Conservation (phyloP, 1,139 yeast species). For the Geotrichum bryndzae region DNA sequence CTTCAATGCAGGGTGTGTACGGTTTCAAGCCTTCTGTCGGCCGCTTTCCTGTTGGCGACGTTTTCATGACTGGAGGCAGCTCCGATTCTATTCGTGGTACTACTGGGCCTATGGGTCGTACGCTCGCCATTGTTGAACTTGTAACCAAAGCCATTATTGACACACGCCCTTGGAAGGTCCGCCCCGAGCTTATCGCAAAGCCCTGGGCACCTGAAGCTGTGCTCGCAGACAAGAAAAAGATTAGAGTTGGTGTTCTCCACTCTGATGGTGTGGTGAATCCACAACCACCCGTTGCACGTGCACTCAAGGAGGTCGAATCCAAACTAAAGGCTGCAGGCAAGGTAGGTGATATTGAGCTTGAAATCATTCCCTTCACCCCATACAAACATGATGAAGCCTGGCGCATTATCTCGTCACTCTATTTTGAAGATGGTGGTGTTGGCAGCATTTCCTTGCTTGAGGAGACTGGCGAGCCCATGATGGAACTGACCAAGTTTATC, state of each 20-base stretch:
- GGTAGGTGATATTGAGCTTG: slow-evolving; percentile 28
- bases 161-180: slow-evolving; percentile 51
- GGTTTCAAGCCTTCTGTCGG: slow-evolving; percentile 48
- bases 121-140: slow-evolving; percentile 51
- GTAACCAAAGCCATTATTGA: slow-evolving; percentile 50
- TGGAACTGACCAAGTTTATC: slow-evolving; percentile 26
- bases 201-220: slow-evolving; percentile 45
- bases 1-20: slow-evolving; percentile 48
- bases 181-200: slow-evolving; percentile 43
- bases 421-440: slow-evolving; percentile 46
- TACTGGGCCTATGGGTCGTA: slow-evolving; percentile 45
- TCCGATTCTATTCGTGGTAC: slow-evolving; percentile 42
- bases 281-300: slow-evolving; percentile 48
- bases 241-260: slow-evolving; percentile 34
- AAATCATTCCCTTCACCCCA: slow-evolving; percentile 44
- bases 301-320: slow-evolving; percentile 34
- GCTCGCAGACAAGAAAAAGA: slow-evolving; percentile 32
- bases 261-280: slow-evolving; percentile 37
- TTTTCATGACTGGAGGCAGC: slow-evolving; percentile 46
- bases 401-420: slow-evolving; percentile 39
- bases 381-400: slow-evolving; percentile 37
- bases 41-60: slow-evolving; percentile 39
- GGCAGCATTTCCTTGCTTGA: slow-evolving; percentile 34
- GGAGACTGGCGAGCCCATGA: slow-evolving; percentile 46
- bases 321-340: slow-evolving; percentile 27